Evolutionary conservation across 768 basidiomycete genomes (phyloP).

Genomic region (Leccinellum luteum): DNA sequence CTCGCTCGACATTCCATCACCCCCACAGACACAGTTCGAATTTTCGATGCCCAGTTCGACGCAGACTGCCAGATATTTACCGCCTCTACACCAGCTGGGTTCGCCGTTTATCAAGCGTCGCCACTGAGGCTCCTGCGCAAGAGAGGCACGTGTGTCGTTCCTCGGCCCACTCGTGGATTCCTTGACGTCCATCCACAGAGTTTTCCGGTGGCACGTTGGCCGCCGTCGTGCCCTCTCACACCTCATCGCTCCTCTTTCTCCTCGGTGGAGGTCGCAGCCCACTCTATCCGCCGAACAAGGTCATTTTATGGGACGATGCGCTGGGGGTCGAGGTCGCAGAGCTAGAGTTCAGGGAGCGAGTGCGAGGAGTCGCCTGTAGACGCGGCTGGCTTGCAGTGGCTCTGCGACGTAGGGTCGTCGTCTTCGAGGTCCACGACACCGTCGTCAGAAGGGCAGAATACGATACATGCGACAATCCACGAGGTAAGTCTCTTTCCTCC

Average conservation of each 20-base stretch:
- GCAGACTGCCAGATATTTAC: slow-evolving; percentile 81
- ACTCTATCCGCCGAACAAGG: slow-evolving; percentile 88
- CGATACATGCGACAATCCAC: slow-evolving; percentile 85
- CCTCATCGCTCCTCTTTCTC: slow-evolving; percentile 80
- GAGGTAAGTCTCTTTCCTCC: slow-evolving; percentile 48
- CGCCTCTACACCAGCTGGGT: slow-evolving; percentile 73
- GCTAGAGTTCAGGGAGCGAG: slow-evolving; percentile 84
- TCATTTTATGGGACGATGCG: slow-evolving; percentile 85
- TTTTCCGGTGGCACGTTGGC: slow-evolving; percentile 76
- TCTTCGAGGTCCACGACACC: slow-evolving; percentile 66
- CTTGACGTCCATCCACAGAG: slow-evolving; percentile 44
- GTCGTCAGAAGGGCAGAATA: slow-evolving; percentile 70
- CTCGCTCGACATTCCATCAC: slow-evolving; percentile 82
- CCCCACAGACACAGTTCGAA: slow-evolving; percentile 67
- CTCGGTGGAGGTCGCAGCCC: slow-evolving; percentile 87
- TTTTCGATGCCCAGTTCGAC: slow-evolving; percentile 78
- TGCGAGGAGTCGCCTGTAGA: slow-evolving; percentile 75
- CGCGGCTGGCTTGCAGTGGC: slow-evolving; percentile 85
- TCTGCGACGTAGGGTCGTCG: slow-evolving; percentile 72
- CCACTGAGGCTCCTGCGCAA: slow-evolving; percentile 78
- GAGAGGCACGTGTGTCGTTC: slow-evolving; percentile 54
- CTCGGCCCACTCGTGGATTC: not conserved
- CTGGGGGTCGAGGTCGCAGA: slow-evolving; percentile 78
- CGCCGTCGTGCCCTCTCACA: slow-evolving; percentile 74
- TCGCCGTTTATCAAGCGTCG: slow-evolving; percentile 76